Evolutionary conservation across 1,139 yeast genomes (phyloP).

Genomic region (Geotrichum siamense): DNA sequence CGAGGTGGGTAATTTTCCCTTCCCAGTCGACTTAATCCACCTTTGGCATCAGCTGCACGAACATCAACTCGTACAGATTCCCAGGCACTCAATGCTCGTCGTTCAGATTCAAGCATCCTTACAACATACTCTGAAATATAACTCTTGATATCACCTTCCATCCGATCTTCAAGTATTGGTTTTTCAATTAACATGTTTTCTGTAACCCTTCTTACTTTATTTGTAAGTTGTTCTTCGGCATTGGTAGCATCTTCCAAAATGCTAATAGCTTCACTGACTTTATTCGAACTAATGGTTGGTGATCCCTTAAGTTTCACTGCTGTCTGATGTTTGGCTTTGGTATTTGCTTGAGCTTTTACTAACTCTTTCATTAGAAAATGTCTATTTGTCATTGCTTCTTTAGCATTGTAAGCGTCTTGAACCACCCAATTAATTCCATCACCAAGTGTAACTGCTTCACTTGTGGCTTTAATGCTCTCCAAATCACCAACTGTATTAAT

Average conservation of each 20-base stretch:
- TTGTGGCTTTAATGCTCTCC: conserved; percentile 63
- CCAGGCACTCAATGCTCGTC: conserved; percentile 68
- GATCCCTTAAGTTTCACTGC: conserved; percentile 72
- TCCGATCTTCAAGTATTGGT: conserved; percentile 46
- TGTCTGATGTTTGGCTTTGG: conserved; percentile 61
- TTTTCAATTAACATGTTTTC: conserved; percentile 78
- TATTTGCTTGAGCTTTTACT: conserved; percentile 65
- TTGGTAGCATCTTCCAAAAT: conserved; percentile 75
- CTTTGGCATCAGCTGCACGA: conserved; percentile 65
- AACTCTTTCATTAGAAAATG: conserved; percentile 88
- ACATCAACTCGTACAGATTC: conserved; percentile 70
- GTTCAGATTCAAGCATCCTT: conserved; percentile 75
- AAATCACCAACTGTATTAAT: conserved; percentile 68
- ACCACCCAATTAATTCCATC: conserved; percentile 63
- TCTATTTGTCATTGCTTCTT: conserved; percentile 87
- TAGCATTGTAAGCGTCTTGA: conserved; percentile 76
- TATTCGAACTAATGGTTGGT: conserved; percentile 72
- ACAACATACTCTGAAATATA: conserved; percentile 56
- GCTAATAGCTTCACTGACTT: conserved; percentile 83
- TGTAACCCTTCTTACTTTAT: conserved; percentile 74
- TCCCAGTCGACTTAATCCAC: conserved; percentile 81
- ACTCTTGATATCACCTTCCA: conserved; percentile 49
- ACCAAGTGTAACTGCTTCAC: conserved; percentile 67
- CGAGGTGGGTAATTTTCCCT: conserved; percentile 48
- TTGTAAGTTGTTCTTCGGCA: conserved; percentile 63